Evolutionary conservation across 2,329 filamentous ascomycete species (phyloP), one percentile per base, ranked within the genome.

Genomic region (Alternaria arbusti): DNA sequence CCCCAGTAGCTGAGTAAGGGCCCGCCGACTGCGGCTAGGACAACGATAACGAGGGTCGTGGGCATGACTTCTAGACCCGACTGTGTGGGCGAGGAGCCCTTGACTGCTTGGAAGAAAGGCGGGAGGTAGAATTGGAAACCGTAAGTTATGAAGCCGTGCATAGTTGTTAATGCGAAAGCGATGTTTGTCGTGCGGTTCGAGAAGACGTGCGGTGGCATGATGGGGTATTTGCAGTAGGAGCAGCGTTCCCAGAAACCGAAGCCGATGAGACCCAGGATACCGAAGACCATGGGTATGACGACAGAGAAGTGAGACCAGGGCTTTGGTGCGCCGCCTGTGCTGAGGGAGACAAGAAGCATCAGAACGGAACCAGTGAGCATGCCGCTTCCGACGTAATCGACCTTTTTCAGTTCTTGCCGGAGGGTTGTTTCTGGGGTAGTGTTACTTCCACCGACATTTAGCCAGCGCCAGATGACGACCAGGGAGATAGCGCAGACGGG

Each of bases 151-250:
- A 77, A 73, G 17, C 70, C 70, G 25, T 74, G 70, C 23, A 81
- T 76, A 2, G 78, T 63, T 4, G 71, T 76, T 6, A 79, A 67
- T 13, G 65, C 69, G 63, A 82, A 83, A 47, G 76, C 74, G 25
- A 78, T 71, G 26, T 70, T 64, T 1, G 74, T 70, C 68, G 83
- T 84, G 4, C 81, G 76, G 67, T 82, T 84, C 1, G 67, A 72
- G 70, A 87, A 85, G 28, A 86, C 75, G 22, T 74, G 71, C 1
- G 75, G 73, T 2, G 83, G 83, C 65, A 86, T 81, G 17, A 81
- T 79, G 0, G 75, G 76, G 45, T 76, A 36, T 6, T 61, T 61
- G 67, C 71, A 74, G 40, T 58, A 71, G 23, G 47, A 78, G 74
- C 74, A 71, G 11, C 64, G 63, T 65, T 85, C 82, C 74, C 80